A percentile compares a stretch with the other conserved stretches of the same genome.
phyloP scores from a whole-genome alignment of 2,329 filamentous ascomycete genomes.

The Aspergillus sp. region DNA sequence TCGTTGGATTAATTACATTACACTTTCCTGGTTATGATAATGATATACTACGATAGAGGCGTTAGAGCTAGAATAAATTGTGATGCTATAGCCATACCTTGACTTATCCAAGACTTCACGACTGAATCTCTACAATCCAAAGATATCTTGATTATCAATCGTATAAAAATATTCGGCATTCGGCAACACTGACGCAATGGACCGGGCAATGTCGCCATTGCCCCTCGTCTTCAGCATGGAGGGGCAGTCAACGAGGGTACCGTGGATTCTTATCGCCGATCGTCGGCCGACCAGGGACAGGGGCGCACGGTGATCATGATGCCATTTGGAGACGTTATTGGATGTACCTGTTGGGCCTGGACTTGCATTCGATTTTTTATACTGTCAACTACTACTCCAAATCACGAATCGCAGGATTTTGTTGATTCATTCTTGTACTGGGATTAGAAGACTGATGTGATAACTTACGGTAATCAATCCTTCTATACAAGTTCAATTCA shows the following conservation, averaged over 20 bases:
- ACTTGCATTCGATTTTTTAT: too few species aligned
- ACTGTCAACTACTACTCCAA: too few species aligned
- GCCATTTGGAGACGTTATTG: conserved; percentile 2
- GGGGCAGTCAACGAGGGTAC: neutral
- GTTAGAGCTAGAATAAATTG: neutral
- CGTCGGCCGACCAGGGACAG: neutral
- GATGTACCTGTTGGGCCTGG: neutral
- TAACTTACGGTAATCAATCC: too few species aligned
- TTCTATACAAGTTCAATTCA: neutral
- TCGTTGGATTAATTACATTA: neutral
- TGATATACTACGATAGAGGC: neutral
- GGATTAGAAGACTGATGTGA: too few species aligned
- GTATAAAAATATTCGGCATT: neutral
- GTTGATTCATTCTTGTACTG: neutral
- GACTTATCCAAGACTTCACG: too few species aligned
- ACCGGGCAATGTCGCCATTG: neutral
- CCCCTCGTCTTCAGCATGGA: neutral
- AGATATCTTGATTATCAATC: neutral
- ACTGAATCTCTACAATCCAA: too few species aligned
- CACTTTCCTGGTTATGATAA: neutral
- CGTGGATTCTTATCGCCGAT: neutral
- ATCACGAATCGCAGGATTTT: too few species aligned
- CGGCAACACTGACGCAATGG: neutral
- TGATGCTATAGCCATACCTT: neutral
- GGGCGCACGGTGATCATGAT: neutral